A percentile compares a stretch with the other conserved stretches of the same genome.
Evolutionary conservation across 352 stramenopile species (phyloP).

Genomic region (Phytophthora aleatoria): DNA sequence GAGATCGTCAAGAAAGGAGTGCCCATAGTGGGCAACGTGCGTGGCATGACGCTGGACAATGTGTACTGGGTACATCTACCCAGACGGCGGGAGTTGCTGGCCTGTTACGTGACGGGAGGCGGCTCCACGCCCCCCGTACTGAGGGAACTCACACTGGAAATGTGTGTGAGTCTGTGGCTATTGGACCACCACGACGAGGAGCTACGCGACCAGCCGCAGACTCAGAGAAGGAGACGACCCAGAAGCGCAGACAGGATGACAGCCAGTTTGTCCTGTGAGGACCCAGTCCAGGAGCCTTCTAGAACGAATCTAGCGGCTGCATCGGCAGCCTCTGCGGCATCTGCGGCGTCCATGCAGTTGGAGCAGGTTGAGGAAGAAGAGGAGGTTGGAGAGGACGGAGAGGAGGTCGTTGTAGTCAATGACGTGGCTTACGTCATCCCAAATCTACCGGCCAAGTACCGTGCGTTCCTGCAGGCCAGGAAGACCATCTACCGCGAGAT

Average conservation of each 20-base stretch:
- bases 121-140: slow-evolving; percentile 25
- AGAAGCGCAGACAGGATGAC: slow-evolving; percentile 8
- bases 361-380: slow-evolving; percentile 16
- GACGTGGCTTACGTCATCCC: slow-evolving; percentile 69
- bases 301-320: slow-evolving; percentile 8
- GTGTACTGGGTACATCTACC: slow-evolving; percentile 81
- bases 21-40: slow-evolving; percentile 52
- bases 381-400: slow-evolving; percentile 2
- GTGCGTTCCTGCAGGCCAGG: slow-evolving; percentile 91
- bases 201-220: slow-evolving; percentile 22
- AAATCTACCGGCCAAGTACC: slow-evolving; percentile 92
- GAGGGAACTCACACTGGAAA: slow-evolving; percentile 83
- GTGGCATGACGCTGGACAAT: slow-evolving; percentile 75
- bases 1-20: slow-evolving; percentile 87
- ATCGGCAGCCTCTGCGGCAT: slow-evolving; percentile 1
- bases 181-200: slow-evolving; percentile 73
- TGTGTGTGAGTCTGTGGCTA: slow-evolving; percentile 85
- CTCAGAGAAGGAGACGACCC: slow-evolving; percentile 10
- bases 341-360: background rate
- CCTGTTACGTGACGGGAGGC: slow-evolving; percentile 64
- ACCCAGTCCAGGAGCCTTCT: slow-evolving; percentile 42
- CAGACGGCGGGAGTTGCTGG: slow-evolving; percentile 61
- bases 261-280: slow-evolving; percentile 35
- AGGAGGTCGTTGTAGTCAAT: slow-evolving; percentile 28
- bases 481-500: slow-evolving; percentile 96